Conservation (phyloP, 371 early-diverging fungal species). For the Mortierella sp. region DNA sequence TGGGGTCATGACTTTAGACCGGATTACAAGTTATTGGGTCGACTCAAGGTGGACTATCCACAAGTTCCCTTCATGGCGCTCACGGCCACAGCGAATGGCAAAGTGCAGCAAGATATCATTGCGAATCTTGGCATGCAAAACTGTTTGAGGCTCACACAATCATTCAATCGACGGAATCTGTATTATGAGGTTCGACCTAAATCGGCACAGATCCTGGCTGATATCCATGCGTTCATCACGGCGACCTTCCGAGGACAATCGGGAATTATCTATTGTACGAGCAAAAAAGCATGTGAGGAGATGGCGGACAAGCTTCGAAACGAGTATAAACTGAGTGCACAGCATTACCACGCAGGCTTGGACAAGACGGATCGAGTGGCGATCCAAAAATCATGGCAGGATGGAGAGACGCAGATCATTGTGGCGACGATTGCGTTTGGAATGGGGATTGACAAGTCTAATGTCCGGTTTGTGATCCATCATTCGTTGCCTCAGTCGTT, state of each 20-base stretch:
- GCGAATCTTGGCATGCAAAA: slow-evolving; percentile 73
- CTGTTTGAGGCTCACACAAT: slow-evolving; percentile 80
- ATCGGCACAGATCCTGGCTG: slow-evolving; percentile 66
- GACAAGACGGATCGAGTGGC: slow-evolving; percentile 85
- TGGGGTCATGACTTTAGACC: slow-evolving; percentile 99
- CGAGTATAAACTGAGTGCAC: slow-evolving; percentile 61
- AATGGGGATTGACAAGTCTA: slow-evolving; percentile 99
- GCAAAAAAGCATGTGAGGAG: slow-evolving; percentile 90
- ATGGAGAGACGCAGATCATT: slow-evolving; percentile 84
- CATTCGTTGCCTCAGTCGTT: slow-evolving; percentile 94
- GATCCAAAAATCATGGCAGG: slow-evolving; percentile 92
- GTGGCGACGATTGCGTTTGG: slow-evolving; percentile 99
- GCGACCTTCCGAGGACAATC: slow-evolving; percentile 74
- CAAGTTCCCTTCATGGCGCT: slow-evolving; percentile 97
- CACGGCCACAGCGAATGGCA: slow-evolving; percentile 97
- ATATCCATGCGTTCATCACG: slow-evolving; percentile 85
- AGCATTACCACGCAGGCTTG: slow-evolving; percentile 97
- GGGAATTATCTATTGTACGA: slow-evolving; percentile 99
- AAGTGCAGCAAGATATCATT: slow-evolving; percentile 85
- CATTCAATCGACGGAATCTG: slow-evolving; percentile 93
- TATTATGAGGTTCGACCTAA: slow-evolving; percentile 85
- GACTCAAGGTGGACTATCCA: slow-evolving; percentile 72
- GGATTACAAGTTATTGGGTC: slow-evolving; percentile 81
- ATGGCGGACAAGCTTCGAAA: slow-evolving; percentile 78
- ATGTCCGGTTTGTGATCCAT: slow-evolving; percentile 99